A percentile compares a stretch with the other conserved stretches of the same genome.
phyloP scores from a whole-genome alignment of 306 rosid genomes.

The Neltuma alba region DNA sequence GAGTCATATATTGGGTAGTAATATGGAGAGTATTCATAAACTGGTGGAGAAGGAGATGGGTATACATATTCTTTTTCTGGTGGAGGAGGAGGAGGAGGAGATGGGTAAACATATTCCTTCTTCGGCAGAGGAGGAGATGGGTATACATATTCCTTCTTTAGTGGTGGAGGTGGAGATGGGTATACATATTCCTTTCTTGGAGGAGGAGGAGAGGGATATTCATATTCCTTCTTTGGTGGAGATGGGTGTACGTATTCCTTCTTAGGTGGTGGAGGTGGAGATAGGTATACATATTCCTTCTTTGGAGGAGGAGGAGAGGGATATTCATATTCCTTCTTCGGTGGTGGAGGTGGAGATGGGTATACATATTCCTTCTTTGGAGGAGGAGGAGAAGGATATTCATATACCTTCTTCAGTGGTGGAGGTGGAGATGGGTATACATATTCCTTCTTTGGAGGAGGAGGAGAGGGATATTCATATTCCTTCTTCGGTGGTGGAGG shows the following conservation, averaged over 20 bases:
- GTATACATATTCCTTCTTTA: neutral
- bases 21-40: neutral
- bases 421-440: neutral
- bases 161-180: neutral
- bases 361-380: neutral
- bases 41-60: neutral
- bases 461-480: neutral
- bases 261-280: neutral
- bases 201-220: neutral
- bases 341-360: slow-evolving; percentile 21
- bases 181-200: neutral
- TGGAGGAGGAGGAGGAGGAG: neutral
- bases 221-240: neutral
- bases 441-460: neutral
- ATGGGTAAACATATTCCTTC: neutral
- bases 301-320: neutral
- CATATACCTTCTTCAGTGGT: no score
- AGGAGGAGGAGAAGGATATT: neutral
- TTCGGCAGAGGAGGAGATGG: neutral
- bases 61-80: neutral
- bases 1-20: slow-evolving; percentile 27
- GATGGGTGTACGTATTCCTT: neutral
- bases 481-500: neutral
- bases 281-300: neutral
- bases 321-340: neutral